Percentiles rank a stretch among this genome's conserved stretches.
Conservation (phyloP, 352 stramenopile species). For the Blastocystis sp. region DNA sequence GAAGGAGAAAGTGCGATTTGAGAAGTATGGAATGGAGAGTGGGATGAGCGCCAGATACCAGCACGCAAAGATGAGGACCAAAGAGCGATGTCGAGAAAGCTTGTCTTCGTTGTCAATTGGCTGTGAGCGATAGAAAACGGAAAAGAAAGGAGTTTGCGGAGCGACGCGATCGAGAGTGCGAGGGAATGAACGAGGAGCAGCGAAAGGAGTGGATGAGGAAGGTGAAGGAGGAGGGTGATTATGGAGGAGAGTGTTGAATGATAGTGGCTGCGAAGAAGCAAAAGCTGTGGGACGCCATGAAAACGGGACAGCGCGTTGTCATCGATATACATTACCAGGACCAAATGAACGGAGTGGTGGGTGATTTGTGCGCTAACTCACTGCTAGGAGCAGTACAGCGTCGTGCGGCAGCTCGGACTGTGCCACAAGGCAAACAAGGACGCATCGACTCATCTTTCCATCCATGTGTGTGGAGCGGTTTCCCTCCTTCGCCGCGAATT, state of each 20-base stretch:
- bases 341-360: constrained; percentile 17
- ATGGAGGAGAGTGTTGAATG: background rate
- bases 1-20: background rate
- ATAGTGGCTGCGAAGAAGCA: background rate
- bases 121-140: background rate
- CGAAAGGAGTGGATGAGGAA: constrained; percentile 21
- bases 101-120: background rate
- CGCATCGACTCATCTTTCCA: background rate
- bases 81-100: constrained; percentile 2
- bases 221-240: background rate
- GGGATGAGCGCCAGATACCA: background rate
- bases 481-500: no score
- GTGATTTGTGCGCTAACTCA: background rate
- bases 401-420: constrained; percentile 27
- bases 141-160: constrained; percentile 35
- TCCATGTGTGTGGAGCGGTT: constrained; percentile 26
- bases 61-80: constrained; percentile 4
- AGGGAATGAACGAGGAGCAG: constrained; percentile 30
- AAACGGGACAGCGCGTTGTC: constrained; percentile 14
- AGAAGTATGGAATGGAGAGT: constrained; percentile 31
- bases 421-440: constrained; percentile 45
- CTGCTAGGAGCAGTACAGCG: constrained; percentile 30
- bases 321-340: constrained; percentile 52
- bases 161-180: background rate
- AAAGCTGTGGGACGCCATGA: constrained; percentile 26